These are phyloP conservation scores for Asclepias syriaca DNA, from an alignment of 257 asterid species.

Conservation along the genomic window DNA sequence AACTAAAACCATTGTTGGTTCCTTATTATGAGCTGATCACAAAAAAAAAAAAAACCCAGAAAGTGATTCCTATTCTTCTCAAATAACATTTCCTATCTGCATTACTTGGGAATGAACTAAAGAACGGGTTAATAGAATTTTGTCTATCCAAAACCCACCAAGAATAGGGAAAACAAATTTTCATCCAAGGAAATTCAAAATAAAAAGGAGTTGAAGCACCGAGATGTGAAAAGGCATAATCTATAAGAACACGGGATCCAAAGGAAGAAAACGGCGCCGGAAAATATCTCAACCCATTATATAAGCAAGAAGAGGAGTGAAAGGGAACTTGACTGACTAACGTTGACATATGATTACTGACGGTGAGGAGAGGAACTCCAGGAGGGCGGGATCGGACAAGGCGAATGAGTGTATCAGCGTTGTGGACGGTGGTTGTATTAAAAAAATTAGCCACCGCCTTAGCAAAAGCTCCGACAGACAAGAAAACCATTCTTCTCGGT, in stretches of 20 bases:
- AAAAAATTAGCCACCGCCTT: constrained; percentile 72
- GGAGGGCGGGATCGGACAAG: constrained; percentile 82
- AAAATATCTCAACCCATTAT: not conserved
- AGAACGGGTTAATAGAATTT: not conserved
- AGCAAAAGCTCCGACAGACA: constrained; percentile 74
- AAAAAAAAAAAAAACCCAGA: not conserved
- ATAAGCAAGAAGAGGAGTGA: constrained; percentile 16
- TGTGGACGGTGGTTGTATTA: constrained; percentile 71
- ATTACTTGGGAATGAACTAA: not conserved
- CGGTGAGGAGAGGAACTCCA: constrained; percentile 87
- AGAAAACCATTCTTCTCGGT: constrained; percentile 68
- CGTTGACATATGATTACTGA: constrained; percentile 99
- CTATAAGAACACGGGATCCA: not conserved
- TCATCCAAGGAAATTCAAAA: not conserved
- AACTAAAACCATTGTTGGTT: not conserved
- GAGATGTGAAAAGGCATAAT: not conserved
- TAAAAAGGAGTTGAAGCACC: not conserved
- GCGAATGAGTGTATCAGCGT: constrained; percentile 70
- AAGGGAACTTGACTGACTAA: constrained; percentile 38
- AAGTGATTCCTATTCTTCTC: not conserved
- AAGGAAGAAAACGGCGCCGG: not conserved
- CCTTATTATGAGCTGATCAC: not conserved
- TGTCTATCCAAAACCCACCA: not conserved
- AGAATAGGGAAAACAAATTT: not conserved
- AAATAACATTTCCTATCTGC: not conserved